Base-by-base conservation (phyloP, 2,329 filamentous ascomycete genomes). In the Fusarium sp. region DNA sequence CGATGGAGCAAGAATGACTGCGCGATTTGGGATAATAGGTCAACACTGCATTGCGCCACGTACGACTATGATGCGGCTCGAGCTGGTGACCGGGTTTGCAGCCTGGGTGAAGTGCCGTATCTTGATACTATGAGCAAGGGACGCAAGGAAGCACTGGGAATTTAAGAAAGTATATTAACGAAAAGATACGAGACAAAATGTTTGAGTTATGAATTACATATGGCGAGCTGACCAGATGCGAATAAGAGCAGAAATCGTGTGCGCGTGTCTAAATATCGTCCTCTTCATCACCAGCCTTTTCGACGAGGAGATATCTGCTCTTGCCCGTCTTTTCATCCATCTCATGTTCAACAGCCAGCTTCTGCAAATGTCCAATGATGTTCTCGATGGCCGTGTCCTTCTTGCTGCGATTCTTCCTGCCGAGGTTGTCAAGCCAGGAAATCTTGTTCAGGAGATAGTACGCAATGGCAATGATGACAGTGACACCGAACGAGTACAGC, bases 11-110 rank as follows among this genome's bases (percentile, higher is more conserved):
- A 85, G 77, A 88, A 89, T 65, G 87, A 90, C 74, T 77, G 87
- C 6, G 88, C 90, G 2, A 91, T 93, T 72, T 93, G 92, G 92
- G 91, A 93, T 77, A 93, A 93, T 76, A 81, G 86, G 60, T 86
- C 82, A 33, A 87, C 83, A 13, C 85, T 82, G 73, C 85, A 87
- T 69, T 85, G 87, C 41, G 90, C 90, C 0, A 92, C 90, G 0
- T 91, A 89, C 71, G 92, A 93, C 73, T 92, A 92, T 14, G 83
- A 76, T 6, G 84, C 83, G 8, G 83, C 83, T 2, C 78, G 85
- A 5, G 80, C 81, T n/a, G 85, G 85, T 5, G 82, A 86, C 65
- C 79, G 85, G 1, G 85, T 85, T 0, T 82, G 81, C 41, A 84
- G 82, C 31, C 68, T 86, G 43, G 85, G 85, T 16, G 85, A 86